Conservation (phyloP, 805 yeast species). For the Wickerhamiella brachini region DNA sequence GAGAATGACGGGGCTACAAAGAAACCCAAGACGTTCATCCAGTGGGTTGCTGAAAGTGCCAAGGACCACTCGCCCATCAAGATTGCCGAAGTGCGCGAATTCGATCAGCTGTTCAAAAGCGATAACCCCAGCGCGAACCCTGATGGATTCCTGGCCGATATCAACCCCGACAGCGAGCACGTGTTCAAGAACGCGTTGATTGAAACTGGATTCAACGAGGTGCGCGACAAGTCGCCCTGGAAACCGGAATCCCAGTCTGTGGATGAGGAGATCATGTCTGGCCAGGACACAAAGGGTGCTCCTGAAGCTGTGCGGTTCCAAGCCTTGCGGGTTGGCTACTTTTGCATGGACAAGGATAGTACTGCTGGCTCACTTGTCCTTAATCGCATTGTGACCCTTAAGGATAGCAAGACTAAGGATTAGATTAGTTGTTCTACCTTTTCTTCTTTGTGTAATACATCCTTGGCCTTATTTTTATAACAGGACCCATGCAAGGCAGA, state of each 20-base stretch:
- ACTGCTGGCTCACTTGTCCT: conserved; percentile 48
- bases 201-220: conserved; percentile 63
- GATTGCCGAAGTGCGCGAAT: conserved; percentile 67
- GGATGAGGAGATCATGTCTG: conserved; percentile 42
- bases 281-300: conserved; percentile 39
- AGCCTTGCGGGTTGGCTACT: conserved; percentile 92
- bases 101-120: conserved; percentile 74
- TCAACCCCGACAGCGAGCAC: conserved; percentile 67
- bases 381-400: conserved; percentile 86
- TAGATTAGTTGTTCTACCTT: too few relatives aligned
- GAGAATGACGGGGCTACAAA: conserved; percentile 41
- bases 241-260: conserved; percentile 40
- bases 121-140: conserved; percentile 87
- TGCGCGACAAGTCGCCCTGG: conserved; percentile 63
- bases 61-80: conserved; percentile 48
- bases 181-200: conserved; percentile 51
- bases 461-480: too few relatives aligned
- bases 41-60: conserved; percentile 77
- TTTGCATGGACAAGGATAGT: conserved; percentile 76
- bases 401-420: conserved; percentile 44
- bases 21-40: conserved; percentile 92
- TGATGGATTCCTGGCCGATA: conserved; percentile 74
- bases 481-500: not conserved
- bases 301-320: conserved; percentile 92
- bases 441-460: too few relatives aligned